Evolutionary conservation across 2,329 filamentous ascomycete species (phyloP).

Genomic region (Didymella lethalis): DNA sequence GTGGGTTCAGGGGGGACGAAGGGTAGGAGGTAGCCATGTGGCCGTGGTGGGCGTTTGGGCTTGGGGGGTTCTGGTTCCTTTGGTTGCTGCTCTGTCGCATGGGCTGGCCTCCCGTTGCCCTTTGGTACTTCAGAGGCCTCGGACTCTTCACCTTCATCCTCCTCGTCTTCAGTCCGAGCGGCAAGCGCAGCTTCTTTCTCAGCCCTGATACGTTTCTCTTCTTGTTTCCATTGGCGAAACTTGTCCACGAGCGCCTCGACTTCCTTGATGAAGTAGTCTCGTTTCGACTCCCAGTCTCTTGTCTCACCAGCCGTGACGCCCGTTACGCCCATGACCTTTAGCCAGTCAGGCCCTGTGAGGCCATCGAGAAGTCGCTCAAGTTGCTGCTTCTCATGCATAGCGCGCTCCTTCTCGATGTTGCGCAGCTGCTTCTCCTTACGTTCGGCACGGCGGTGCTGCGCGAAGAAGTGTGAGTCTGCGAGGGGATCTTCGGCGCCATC

Average conservation of each 20-base stretch:
- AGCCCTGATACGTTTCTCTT: constrained; percentile 83
- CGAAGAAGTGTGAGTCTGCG: constrained; percentile 63
- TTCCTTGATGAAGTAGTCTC: constrained; percentile 83
- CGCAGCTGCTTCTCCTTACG: constrained; percentile 72
- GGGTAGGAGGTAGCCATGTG: constrained; percentile 44
- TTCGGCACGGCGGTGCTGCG: constrained; percentile 67
- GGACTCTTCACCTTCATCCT: constrained; percentile 45
- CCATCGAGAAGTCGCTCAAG: constrained; percentile 77
- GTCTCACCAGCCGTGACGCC: constrained; percentile 84
- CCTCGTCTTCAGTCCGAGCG: constrained; percentile 59
- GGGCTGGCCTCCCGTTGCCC: constrained; percentile 17
- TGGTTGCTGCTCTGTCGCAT: constrained; percentile 53
- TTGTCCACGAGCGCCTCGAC: constrained; percentile 85
- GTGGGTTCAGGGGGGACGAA: constrained; percentile 47
- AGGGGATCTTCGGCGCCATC: constrained; percentile 61
- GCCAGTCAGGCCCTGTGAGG: constrained; percentile 89
- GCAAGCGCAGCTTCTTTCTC: constrained; percentile 73
- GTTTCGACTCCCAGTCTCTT: constrained; percentile 84
- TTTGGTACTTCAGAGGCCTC: constrained; percentile 47
- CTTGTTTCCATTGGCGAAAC: constrained; percentile 85
- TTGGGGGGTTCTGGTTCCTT: constrained; percentile 48
- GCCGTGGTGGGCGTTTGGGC: constrained; percentile 43
- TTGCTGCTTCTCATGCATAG: constrained; percentile 71
- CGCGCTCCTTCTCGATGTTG: constrained; percentile 71
- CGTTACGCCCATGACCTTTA: constrained; percentile 88